These are phyloP conservation scores for Corymbia citriodora DNA, from an alignment of 441 rosid species.

Conservation along the genomic window DNA sequence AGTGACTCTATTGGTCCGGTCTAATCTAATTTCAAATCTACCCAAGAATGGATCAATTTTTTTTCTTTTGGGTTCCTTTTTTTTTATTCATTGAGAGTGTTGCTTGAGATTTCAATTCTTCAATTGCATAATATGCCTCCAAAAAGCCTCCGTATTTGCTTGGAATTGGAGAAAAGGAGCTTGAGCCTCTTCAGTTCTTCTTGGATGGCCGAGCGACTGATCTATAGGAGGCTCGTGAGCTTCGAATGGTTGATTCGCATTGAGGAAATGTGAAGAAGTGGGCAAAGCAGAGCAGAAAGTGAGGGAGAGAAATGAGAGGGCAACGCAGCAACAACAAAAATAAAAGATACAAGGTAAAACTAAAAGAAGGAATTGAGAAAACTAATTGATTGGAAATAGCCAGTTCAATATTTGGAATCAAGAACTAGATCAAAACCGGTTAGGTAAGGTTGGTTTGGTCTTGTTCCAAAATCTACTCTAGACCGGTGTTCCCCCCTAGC, in stretches of 20 bases:
- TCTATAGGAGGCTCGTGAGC: neutral
- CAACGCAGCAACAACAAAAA: neutral
- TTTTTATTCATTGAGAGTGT: neutral
- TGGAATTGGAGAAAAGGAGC: neutral
- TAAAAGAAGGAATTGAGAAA: neutral
- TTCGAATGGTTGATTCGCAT: neutral
- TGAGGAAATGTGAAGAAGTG: neutral
- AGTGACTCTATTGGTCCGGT: neutral
- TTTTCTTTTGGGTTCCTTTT: accelerated
- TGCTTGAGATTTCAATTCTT: neutral
- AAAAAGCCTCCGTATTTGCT: neutral
- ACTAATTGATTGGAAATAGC: accelerated
- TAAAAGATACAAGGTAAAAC: neutral
- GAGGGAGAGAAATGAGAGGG: neutral
- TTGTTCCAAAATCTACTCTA: accelerated
- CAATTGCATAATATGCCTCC: neutral
- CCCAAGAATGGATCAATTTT: neutral
- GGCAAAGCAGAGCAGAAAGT: neutral
- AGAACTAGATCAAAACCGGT: accelerated
- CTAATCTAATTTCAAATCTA: no score
- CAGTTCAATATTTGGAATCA: neutral
- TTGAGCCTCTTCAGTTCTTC: neutral
- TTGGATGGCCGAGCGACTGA: accelerated
- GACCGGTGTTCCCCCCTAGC: accelerated
- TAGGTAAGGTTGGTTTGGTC: accelerated